Conservation (phyloP, 768 basidiomycete genomes). For the Guyanaporus albipodus region DNA sequence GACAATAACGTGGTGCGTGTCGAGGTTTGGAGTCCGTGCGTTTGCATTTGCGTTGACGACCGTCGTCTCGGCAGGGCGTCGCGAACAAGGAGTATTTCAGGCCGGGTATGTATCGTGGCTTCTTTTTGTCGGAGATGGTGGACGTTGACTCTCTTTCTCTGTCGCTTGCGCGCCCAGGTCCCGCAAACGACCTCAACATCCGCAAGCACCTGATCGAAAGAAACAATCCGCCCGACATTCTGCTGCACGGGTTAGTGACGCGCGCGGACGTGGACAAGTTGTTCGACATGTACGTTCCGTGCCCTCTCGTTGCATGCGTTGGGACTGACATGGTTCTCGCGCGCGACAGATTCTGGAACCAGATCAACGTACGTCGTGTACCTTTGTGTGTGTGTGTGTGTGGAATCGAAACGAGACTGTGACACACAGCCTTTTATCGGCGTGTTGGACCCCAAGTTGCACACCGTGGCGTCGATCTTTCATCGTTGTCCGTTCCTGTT, state of each 20-base stretch:
- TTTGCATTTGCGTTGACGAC: conserved; percentile 5
- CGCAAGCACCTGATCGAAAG: conserved; percentile 71
- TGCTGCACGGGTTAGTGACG: conserved; percentile 75
- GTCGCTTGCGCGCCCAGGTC: conserved; percentile 54
- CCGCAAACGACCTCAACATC: conserved; percentile 66
- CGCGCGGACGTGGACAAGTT: conserved; percentile 76
- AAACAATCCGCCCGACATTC: conserved; percentile 76
- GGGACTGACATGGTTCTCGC: background rate
- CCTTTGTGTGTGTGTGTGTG: too few relatives aligned
- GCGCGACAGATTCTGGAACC: conserved; percentile 57
- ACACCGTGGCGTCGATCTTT: conserved; percentile 75
- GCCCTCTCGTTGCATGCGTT: background rate
- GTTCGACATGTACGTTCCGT: conserved; percentile 74
- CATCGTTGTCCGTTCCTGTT: conserved; percentile 87
- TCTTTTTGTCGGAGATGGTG: background rate
- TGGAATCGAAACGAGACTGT: too few relatives aligned
- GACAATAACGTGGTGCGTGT: conserved; percentile 60
- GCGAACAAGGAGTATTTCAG: conserved; percentile 78
- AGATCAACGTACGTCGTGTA: conserved; percentile 56
- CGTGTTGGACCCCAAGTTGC: conserved; percentile 74
- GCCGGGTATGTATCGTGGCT: conserved; percentile 47
- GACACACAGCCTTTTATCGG: conserved; percentile 55
- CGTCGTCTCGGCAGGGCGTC: conserved; percentile 51
- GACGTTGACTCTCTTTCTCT: background rate
- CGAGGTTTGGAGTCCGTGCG: background rate